Conservation (phyloP, 106 monocot genomes). For the Platanthera zijinensis region DNA sequence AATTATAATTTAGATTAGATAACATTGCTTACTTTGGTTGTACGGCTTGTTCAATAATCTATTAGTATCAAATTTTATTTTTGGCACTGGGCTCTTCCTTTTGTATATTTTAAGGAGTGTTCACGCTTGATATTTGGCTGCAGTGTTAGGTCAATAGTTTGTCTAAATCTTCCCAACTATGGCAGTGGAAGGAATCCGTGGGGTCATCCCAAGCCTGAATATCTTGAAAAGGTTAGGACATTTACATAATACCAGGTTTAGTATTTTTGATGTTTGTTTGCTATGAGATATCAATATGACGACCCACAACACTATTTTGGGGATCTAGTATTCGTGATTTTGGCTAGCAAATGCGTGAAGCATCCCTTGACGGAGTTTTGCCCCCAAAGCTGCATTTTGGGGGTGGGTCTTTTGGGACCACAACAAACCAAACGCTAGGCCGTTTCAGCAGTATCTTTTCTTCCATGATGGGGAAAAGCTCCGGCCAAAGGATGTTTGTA, state of each 20-base stretch:
- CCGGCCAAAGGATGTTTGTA: neutral
- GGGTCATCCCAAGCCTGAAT: slow-evolving; percentile 80
- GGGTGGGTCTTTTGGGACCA: neutral
- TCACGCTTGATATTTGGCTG: slow-evolving; percentile 4
- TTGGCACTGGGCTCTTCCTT: neutral
- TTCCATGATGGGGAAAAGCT: neutral
- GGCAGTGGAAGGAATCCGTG: slow-evolving; percentile 94
- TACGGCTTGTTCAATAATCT: neutral
- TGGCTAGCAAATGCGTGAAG: neutral
- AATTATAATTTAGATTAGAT: neutral
- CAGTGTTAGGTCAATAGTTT: slow-evolving; percentile 85
- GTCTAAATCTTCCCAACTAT: slow-evolving; percentile 84
- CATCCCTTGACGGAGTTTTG: neutral
- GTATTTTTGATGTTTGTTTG: neutral
- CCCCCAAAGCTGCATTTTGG: no score
- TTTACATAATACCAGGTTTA: neutral
- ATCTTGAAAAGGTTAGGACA: slow-evolving; percentile 75
- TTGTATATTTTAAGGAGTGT: neutral
- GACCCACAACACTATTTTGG: neutral
- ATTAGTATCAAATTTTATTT: neutral
- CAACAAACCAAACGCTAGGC: neutral
- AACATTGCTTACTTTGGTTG: neutral
- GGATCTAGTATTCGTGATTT: neutral
- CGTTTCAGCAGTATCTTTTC: neutral
- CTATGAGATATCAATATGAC: neutral